These are phyloP conservation scores for Adansonia madagascariensis DNA, from an alignment of 441 rosid genomes.

Conservation along the genomic window DNA sequence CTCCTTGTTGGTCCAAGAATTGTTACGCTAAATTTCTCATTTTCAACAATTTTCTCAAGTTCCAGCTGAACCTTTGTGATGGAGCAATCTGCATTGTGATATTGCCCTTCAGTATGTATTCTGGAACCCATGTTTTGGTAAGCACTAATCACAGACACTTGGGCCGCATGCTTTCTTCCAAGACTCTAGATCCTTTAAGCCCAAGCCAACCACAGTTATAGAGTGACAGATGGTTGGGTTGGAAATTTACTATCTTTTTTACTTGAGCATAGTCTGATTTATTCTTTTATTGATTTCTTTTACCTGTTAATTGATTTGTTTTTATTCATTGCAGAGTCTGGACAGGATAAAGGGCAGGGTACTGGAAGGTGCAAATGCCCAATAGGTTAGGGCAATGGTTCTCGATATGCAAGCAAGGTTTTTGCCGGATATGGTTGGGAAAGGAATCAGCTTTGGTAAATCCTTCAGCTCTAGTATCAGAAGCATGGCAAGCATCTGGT, in stretches of 20 bases:
- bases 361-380: constrained; percentile 96
- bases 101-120: too few species aligned
- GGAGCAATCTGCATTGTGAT: too few species aligned
- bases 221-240: not conserved
- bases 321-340: constrained; percentile 71
- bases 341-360: constrained; percentile 98
- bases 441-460: constrained; percentile 95
- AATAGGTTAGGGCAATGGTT: constrained; percentile 99
- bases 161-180: too few species aligned
- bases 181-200: too few species aligned
- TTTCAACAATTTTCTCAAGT: too few species aligned
- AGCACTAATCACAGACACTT: too few species aligned
- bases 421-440: constrained; percentile 97
- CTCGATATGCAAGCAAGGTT: constrained; percentile 98
- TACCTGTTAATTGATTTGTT: not conserved
- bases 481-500: constrained; percentile 88
- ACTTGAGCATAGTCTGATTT: not conserved
- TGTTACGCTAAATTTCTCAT: too few species aligned
- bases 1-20: too few species aligned
- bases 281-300: not conserved
- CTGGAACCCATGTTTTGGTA: too few species aligned
- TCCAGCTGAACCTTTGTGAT: too few species aligned
- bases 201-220: too few species aligned
- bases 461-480: constrained; percentile 87
- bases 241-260: not conserved